phyloP scores from a whole-genome alignment of 148 eudicot genomes.

The Vaccinium myrtillus region DNA sequence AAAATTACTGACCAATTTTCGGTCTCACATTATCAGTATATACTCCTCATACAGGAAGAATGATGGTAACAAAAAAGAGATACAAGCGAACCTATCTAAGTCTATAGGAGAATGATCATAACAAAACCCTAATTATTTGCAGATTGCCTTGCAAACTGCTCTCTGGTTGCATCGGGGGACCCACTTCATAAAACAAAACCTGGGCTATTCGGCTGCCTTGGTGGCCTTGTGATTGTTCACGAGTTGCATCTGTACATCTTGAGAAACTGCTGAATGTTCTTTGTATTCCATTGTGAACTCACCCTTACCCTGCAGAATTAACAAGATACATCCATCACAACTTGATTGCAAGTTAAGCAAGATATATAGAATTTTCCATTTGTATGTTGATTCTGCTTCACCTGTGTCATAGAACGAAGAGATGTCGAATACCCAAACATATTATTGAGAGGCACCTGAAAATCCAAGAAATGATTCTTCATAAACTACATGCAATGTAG shows the following conservation, averaged over 20 bases:
- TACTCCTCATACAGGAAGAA: not conserved
- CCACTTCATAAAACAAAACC: not conserved
- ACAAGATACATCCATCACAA: not conserved
- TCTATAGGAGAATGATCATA: not conserved
- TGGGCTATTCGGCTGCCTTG: slow-evolving; percentile 42
- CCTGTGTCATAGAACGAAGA: slow-evolving; percentile 96
- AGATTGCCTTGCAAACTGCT: not conserved
- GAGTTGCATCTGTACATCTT: slow-evolving; percentile 84
- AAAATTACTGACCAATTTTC: slow-evolving; percentile 17
- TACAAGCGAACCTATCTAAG: slow-evolving; percentile 14
- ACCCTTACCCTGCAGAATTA: slow-evolving; percentile 79
- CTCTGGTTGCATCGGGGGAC: not conserved
- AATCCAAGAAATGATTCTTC: slow-evolving; percentile 6
- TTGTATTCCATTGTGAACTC: slow-evolving; percentile 98
- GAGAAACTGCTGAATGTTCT: slow-evolving; percentile 78
- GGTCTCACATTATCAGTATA: not conserved
- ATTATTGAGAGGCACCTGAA: slow-evolving; percentile 91
- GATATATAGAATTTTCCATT: not conserved
- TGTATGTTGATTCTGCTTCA: slow-evolving; percentile 17
- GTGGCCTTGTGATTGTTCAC: slow-evolving; percentile 67
- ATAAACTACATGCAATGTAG: not conserved
- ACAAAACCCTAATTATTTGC: not conserved
- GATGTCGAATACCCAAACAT: slow-evolving; percentile 95
- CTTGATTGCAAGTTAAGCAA: not conserved
- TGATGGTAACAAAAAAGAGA: not conserved